Conservation (phyloP, 306 rosid species). For the Cajanus cajan region DNA sequence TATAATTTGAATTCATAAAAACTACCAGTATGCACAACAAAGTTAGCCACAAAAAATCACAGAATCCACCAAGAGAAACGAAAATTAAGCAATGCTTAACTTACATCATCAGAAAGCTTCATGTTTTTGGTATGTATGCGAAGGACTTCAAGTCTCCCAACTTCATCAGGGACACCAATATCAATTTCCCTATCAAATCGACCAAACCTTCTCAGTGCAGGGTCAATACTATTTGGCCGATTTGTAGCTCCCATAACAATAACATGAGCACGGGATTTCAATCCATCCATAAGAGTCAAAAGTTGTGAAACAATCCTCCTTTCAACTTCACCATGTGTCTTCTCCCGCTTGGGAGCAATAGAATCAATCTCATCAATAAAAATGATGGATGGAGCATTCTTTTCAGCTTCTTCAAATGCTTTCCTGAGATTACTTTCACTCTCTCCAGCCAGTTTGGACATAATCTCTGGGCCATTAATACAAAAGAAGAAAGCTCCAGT, state of each 20-base stretch:
- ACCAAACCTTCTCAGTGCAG: slow-evolving; percentile 69
- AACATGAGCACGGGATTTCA: slow-evolving; percentile 60
- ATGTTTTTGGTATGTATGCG: slow-evolving; percentile 68
- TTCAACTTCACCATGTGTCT: slow-evolving; percentile 70
- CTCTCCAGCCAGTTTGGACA: slow-evolving; percentile 70
- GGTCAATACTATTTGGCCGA: slow-evolving; percentile 69
- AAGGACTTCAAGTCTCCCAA: slow-evolving; percentile 71
- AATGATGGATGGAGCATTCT: slow-evolving; percentile 66
- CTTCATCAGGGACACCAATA: slow-evolving; percentile 68
- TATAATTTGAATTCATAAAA: neutral
- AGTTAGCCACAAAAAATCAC: neutral
- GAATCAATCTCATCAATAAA: slow-evolving; percentile 71
- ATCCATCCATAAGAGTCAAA: slow-evolving; percentile 69
- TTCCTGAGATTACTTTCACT: slow-evolving; percentile 71
- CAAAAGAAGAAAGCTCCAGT: slow-evolving; percentile 72
- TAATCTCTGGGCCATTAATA: slow-evolving; percentile 66
- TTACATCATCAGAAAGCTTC: slow-evolving; percentile 70
- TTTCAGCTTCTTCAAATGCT: slow-evolving; percentile 73
- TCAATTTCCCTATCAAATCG: slow-evolving; percentile 74
- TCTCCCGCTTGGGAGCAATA: slow-evolving; percentile 72
- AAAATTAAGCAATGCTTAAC: neutral
- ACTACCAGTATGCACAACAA: neutral
- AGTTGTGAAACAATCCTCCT: slow-evolving; percentile 67
- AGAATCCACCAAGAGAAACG: neutral
- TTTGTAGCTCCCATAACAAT: slow-evolving; percentile 69